Evolutionary conservation across 1,284 basidiomycete species (phyloP).

Genomic region (Malassezia nana): DNA sequence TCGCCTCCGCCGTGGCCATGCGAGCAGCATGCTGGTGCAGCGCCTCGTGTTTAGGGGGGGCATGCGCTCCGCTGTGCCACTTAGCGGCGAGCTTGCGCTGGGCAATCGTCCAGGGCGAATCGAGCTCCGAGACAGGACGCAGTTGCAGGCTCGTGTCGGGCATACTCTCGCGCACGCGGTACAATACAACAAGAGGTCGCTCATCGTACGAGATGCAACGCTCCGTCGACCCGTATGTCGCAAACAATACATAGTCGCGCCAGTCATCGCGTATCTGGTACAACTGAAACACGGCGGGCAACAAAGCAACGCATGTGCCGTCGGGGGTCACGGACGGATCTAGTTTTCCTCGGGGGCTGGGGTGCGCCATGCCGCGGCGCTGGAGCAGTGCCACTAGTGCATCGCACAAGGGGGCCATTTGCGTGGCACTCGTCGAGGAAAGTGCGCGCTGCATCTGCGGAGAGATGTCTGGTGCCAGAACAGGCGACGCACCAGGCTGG

Average conservation of each 20-base stretch:
- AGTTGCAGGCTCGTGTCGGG: conserved; percentile 99
- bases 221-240: conserved; percentile 83
- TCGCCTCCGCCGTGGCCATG: not conserved
- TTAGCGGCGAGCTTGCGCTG: conserved; percentile 29
- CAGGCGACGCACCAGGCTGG: not conserved
- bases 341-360: not conserved
- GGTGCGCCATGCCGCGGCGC: not conserved
- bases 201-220: conserved; percentile 95
- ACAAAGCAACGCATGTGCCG: conserved; percentile 93
- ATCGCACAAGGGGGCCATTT: not conserved
- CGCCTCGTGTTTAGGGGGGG: conserved; percentile 8
- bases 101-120: conserved; percentile 62
- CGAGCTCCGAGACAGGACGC: conserved; percentile 89
- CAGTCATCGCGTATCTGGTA: conserved; percentile 98
- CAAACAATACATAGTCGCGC: conserved; percentile 98
- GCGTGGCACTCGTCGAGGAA: not conserved
- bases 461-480: not conserved
- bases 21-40: conserved; percentile 7
- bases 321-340: conserved; percentile 59
- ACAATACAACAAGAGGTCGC: conserved; percentile 89
- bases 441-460: not conserved
- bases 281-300: conserved; percentile 94
- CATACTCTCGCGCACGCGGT: conserved; percentile 89
- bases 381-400: not conserved
- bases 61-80: not conserved